Base-by-base conservation (phyloP, 208 protist species). In the Porcisia deanei region DNA sequence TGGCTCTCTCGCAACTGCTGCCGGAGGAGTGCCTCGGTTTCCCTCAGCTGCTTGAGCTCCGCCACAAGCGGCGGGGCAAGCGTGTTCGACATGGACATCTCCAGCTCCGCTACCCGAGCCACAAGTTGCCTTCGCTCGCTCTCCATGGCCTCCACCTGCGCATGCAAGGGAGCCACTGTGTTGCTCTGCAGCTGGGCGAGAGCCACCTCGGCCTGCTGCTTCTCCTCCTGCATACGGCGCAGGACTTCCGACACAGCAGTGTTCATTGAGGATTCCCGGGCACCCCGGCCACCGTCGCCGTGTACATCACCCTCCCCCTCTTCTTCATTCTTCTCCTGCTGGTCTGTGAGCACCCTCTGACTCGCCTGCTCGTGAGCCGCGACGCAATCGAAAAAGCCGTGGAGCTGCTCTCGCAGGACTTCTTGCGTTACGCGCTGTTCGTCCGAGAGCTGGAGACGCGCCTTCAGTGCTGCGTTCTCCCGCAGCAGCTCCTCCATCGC, bases 11-110 rank as follows among this genome's bases (percentile, higher is more conserved):
- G 71, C 37, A 96, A 71, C 64, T 94, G 86, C 47, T 76, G 60
- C 10, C 86, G 85, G 12, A 93, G 80, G 16, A 91, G 57, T 5
- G 78, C 76, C 58, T 96, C 88, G 0, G 85, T 83, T 41, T 81
- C 73, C 18, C 89, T 84, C 45, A 96, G 84, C 70, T 85, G 84
- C 53, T 80, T 80, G 39, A 96, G 63, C 79, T 96, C 91, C 12
- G 75, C 76, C 60, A 92, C 80, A 9, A 91, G 75, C 22, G 91
- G 79, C 55, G 80, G 82, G 2, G 86, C 69, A 9, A 82, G 75
- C n/a, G 75, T 69, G 55, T 70, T 73, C 53, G 76, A 65, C 63
- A 86, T 71, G 20, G 77, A 76, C 70, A 83, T 81, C 67, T 85
- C 84, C 34, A 86, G 67, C 47, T 88, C 84, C 52, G 77, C 70